Base-by-base conservation (phyloP, 2,329 filamentous ascomycete species). In the Aspergillus sp. region DNA sequence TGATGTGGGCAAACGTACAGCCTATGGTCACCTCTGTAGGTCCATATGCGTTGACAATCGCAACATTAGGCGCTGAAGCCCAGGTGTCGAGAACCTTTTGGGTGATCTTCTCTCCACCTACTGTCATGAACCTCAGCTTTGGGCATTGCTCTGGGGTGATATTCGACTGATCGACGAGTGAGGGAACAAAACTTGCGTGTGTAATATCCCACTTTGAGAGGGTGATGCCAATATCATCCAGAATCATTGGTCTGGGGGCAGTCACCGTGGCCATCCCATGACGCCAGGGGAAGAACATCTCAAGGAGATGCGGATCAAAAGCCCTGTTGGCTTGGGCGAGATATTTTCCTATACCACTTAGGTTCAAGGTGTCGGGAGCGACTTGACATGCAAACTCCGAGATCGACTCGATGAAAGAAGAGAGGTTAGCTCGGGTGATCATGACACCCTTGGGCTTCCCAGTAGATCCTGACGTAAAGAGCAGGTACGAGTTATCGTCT, bases 381-480 rank as follows among this genome's bases (percentile, higher is more conserved):
- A 63, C 64, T n/a, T 56, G 51, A 47, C 66, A 67, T 17, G 68
- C 69, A 63, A 72, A 73, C 41, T 70, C 68, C 0, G 67, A 70
- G 46, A 68, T 63, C 13, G 68, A 72, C 64, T 73, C 71, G 25
- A 73, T 70, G 59, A 75, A 76, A 3, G 70, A 69, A 5, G 61
- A 69, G 31, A 66, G 60, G 50, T 69, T 71, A n/a, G 59, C 64
- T 54, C 66, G 96, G 15, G 92, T 93, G 84, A 97, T 93, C 91
- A 97, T 89, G 58, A 97, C 91, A 77, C 93, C 93, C 85, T 97
- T 97, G 65, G 93, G 93, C 84, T 97, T 97, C 65, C 93, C 93
- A 7, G 93, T 97, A 1, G 93, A 97, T 22, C 93, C 93, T 28
- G 93, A 97, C 1, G 93, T 97, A 82, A 97, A 97, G 57, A 97